Percentiles rank a stretch among this genome's conserved stretches.
Conservation (phyloP, 108 stramenopile species). For the Discostella stelligeroides region DNA sequence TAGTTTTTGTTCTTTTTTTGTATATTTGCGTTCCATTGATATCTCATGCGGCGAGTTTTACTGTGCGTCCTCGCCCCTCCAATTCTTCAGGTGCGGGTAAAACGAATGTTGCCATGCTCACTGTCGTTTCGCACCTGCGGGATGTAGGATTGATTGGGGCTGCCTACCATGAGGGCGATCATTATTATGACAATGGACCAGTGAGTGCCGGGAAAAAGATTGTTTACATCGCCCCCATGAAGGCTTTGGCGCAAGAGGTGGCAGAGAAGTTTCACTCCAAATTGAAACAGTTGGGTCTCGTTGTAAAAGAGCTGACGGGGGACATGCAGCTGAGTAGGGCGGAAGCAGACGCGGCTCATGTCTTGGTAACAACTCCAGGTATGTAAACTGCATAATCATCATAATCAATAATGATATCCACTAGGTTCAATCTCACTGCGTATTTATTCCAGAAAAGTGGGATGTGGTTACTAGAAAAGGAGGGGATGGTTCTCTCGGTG, state of each 20-base stretch:
- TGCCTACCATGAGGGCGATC: constrained; percentile 25
- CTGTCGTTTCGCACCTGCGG: constrained; percentile 83
- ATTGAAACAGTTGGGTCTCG: constrained; percentile 83
- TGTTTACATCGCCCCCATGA: constrained; percentile 99
- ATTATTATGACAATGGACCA: constrained; percentile 36
- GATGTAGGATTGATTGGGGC: constrained; percentile 73
- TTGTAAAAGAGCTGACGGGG: constrained; percentile 96
- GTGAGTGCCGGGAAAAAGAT: constrained; percentile 76
- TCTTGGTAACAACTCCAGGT: constrained; percentile 95
- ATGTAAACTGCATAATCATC: no score
- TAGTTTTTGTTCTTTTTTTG: no score
- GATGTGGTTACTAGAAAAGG: constrained; percentile 84
- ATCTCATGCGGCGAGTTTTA: background rate
- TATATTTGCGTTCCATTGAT: background rate
- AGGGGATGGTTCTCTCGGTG: constrained; percentile 89
- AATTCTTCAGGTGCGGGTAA: constrained; percentile 71
- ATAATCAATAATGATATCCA: no score
- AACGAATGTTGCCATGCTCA: constrained; percentile 96
- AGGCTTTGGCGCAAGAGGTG: constrained; percentile 99
- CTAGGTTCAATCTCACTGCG: constrained; percentile 84
- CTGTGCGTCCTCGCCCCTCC: background rate
- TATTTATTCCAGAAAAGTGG: constrained; percentile 92
- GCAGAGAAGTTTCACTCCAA: constrained; percentile 95
- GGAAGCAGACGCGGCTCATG: constrained; percentile 91
- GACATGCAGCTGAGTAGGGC: constrained; percentile 97